Conservation (phyloP, 345 rosid genomes). For the Citrus sinensis region DVS_A1.0 CM039162.1:32197001-32197500, state of each 20-base stretch:
- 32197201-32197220: conserved; percentile 82
- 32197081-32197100: conserved; percentile 70
- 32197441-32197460: neutral
- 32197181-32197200: conserved; percentile 73
- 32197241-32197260: conserved; percentile 10
- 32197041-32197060: conserved; percentile 80
- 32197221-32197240: conserved; percentile 93
- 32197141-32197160: conserved; percentile 86
- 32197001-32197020: conserved; percentile 94
- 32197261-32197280: neutral
- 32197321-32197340: neutral
- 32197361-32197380: neutral
- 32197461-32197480: conserved; percentile 37
- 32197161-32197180: conserved; percentile 89
- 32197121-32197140: conserved; percentile 89
- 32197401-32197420: neutral
- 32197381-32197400: neutral
- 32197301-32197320: conserved; percentile 4
- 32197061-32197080: conserved; percentile 93
- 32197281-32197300: neutral
- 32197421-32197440: neutral
- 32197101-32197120: conserved; percentile 67
- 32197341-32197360: neutral
- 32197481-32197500: conserved; percentile 58
- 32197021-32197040: conserved; percentile 79